Conservation (phyloP, 768 basidiomycete species). For the Suillus decipiens region DNA sequence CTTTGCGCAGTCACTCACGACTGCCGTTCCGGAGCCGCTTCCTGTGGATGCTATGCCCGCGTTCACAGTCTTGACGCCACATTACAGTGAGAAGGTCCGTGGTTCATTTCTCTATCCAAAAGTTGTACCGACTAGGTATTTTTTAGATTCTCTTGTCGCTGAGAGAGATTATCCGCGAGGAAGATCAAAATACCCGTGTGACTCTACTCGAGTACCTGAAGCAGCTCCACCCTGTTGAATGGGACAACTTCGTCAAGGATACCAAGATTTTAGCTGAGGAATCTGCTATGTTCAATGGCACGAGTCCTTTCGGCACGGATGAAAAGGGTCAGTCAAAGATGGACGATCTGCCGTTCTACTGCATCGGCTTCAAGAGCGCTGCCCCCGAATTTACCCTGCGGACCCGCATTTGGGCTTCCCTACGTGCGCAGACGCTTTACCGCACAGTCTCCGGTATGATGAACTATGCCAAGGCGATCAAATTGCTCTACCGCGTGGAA, state of each 20-base stretch:
- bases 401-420: slow-evolving; percentile 98
- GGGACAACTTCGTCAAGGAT: slow-evolving; percentile 99
- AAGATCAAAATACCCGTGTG: slow-evolving; percentile 95
- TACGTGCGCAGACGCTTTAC: slow-evolving; percentile 97
- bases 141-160: slow-evolving; percentile 87
- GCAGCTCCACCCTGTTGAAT: slow-evolving; percentile 96
- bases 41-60: slow-evolving; percentile 99
- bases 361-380: slow-evolving; percentile 98
- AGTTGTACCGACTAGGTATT: slow-evolving; percentile 11
- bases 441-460: slow-evolving; percentile 99
- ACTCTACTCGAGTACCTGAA: slow-evolving; percentile 98
- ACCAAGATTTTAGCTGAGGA: slow-evolving; percentile 99
- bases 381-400: slow-evolving; percentile 98
- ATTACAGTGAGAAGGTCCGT: slow-evolving; percentile 94
- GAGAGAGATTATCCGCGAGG: slow-evolving; percentile 97
- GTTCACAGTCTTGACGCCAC: slow-evolving; percentile 96
- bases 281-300: slow-evolving; percentile 80
- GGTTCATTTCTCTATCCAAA: slow-evolving; percentile 2
- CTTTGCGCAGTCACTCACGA: slow-evolving; percentile 97
- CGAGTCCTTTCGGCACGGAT: slow-evolving; percentile 68
- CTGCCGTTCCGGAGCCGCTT: slow-evolving; percentile 88
- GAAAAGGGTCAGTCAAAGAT: slow-evolving; percentile 85
- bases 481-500: slow-evolving; percentile 97
- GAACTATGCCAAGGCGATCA: slow-evolving; percentile 99
- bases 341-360: slow-evolving; percentile 96